These are phyloP conservation scores for Syzygium grande DNA, from an alignment of 345 rosid species.

Conservation along the genomic window DNA sequence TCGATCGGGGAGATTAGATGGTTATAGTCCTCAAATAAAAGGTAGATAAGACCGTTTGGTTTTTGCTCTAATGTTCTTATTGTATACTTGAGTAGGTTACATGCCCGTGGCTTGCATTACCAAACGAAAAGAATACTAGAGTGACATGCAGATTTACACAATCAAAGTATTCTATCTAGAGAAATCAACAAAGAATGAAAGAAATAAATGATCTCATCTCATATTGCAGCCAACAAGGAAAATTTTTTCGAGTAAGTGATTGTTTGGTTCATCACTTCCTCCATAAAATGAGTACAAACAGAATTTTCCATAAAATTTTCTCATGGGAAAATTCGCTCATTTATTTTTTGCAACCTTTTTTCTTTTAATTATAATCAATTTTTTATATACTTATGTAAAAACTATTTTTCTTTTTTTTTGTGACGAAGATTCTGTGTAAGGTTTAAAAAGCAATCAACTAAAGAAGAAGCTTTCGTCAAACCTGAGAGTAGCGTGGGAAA, in stretches of 20 bases:
- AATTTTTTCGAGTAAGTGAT: not conserved
- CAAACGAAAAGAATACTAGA: not conserved
- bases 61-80: not conserved
- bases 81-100: not conserved
- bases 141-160: not conserved
- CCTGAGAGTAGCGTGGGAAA: constrained; percentile 12
- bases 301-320: not conserved
- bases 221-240: not conserved
- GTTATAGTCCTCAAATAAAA: not conserved
- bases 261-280: not conserved
- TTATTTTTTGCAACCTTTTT: not conserved
- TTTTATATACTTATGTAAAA: not conserved
- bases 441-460: not conserved
- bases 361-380: not conserved
- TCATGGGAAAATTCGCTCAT: not conserved
- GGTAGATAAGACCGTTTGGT: not conserved
- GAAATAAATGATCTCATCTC: not conserved
- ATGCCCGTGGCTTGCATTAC: not conserved
- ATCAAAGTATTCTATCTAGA: not conserved
- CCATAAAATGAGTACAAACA: not conserved
- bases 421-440: not conserved
- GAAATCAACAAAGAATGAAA: not conserved
- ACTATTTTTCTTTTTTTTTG: not conserved
- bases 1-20: not conserved
- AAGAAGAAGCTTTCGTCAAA: not conserved